A percentile compares a stretch with the other conserved stretches of the same genome.
Conservation (phyloP, 306 rosid species). For the Cercis canadensis region DNA sequence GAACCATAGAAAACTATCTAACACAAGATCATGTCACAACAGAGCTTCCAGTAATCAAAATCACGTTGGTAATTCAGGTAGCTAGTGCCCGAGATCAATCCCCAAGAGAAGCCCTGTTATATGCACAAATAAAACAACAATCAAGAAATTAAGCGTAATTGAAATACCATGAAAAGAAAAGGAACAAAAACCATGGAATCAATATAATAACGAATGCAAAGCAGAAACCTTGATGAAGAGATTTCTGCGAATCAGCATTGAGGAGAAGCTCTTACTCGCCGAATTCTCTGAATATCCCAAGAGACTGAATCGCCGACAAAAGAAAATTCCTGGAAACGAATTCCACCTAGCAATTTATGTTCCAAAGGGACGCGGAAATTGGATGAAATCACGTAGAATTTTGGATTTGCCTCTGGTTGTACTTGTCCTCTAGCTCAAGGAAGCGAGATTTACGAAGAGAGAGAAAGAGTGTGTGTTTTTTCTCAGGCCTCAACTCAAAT, state of each 20-base stretch:
- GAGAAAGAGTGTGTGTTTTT: background rate
- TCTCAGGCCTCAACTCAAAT: background rate
- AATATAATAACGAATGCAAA: conserved; percentile 22
- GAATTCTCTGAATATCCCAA: background rate
- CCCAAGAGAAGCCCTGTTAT: background rate
- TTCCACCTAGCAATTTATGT: background rate
- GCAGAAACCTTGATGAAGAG: conserved; percentile 32
- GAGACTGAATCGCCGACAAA: background rate
- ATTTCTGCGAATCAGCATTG: background rate
- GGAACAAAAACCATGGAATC: conserved; percentile 1
- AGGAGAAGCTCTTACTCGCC: background rate
- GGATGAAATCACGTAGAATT: background rate
- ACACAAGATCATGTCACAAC: background rate
- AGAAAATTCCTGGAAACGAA: background rate
- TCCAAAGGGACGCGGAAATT: conserved; percentile 5
- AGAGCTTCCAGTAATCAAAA: conserved; percentile 6
- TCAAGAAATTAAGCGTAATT: background rate
- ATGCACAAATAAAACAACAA: background rate
- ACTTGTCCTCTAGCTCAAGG: conserved; percentile 33
- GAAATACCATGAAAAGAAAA: conserved; percentile 27
- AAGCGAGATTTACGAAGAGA: background rate
- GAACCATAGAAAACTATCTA: background rate
- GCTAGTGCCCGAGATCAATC: background rate
- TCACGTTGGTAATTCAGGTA: background rate
- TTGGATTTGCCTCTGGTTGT: conserved; percentile 14